Evolutionary conservation across 176 grass and related monocot genomes (phyloP), one percentile per base, ranked within the genome.

Genomic region (Phoenix dactylifera): DNA sequence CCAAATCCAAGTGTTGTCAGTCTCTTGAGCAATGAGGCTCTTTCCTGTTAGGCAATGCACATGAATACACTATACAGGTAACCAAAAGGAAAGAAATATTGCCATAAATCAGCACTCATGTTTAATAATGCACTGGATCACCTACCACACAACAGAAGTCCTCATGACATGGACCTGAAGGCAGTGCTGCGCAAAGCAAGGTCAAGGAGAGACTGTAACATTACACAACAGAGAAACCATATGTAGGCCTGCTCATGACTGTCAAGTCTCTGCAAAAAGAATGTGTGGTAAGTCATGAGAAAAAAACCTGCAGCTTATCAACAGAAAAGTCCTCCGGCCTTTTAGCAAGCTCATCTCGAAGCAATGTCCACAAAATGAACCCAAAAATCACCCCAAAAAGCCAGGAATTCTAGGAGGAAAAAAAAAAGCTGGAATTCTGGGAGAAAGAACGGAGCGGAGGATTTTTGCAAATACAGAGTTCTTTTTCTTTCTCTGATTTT

Each of bases 291-390:
- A 17, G 9, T 30, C 19, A 54, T 68, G 29, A 57, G 6, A 64
- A 68, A 63, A 50, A 28, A 32, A 91, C 93, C 87, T 97, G 84
- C 78, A 92, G 81, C 61, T 97, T 97, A 73, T 91, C 93, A 76
- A 83, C 72, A 66, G 81, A 97, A 74, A 97, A 84, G 77, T 97
- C 93, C 74, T 84, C 79, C 39, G 81, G 87, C 74, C 69, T 91
- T 73, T 91, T 97, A 19, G 70, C 76, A 74, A 97, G 87, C 71
- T 97, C 93, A 70, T 97, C 93, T 78, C 79, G 62, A 20, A 69
- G 93, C 88, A 82, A 91, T 97, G 81, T 97, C 92, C 87, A 97
- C 91, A 80, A 97, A 97, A 73, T 97, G 92, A 74, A 97, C 92
- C 81, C 91, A 83, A 87, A 91, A 97, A 73, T 97, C 92, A 71